Conservation (phyloP, 305 asterid species). For the Fraxinus baroniana region DNA sequence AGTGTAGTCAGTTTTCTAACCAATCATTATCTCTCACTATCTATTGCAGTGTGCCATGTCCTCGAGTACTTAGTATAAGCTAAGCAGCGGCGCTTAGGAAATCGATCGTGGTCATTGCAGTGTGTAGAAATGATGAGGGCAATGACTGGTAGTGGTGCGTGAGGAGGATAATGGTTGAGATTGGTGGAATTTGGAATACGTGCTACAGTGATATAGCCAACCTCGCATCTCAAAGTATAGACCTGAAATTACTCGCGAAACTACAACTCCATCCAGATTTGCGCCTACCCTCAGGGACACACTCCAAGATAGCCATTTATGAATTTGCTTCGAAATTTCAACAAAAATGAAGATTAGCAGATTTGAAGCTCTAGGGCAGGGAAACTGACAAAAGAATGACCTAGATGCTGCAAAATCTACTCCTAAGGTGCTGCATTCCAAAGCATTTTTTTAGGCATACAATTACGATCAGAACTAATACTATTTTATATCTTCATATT, state of each 20-base stretch:
- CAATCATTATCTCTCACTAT: not conserved
- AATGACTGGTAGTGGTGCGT: not conserved
- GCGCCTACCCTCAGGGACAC: not conserved
- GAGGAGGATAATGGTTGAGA: not conserved
- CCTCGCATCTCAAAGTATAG: not conserved
- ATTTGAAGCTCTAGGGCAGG: not conserved
- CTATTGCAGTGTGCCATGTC: not conserved
- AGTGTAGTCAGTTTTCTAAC: not conserved
- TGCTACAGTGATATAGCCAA: too few species aligned
- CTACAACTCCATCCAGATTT: not conserved
- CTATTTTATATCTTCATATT: not conserved
- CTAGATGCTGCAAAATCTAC: not conserved
- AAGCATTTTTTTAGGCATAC: not conserved
- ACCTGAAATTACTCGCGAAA: not conserved
- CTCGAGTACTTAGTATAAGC: not conserved
- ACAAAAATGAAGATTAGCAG: not conserved
- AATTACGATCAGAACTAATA: not conserved
- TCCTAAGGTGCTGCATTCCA: not conserved
- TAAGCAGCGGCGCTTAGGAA: not conserved
- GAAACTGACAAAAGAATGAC: not conserved
- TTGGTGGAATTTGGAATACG: not conserved
- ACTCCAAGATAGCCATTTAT: not conserved
- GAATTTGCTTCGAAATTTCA: not conserved
- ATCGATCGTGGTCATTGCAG: not conserved
- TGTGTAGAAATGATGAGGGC: not conserved